Evolutionary conservation across 768 basidiomycete genomes (phyloP), one percentile per base, ranked within the genome.

Genomic region (Nidula microcarpa): DNA sequence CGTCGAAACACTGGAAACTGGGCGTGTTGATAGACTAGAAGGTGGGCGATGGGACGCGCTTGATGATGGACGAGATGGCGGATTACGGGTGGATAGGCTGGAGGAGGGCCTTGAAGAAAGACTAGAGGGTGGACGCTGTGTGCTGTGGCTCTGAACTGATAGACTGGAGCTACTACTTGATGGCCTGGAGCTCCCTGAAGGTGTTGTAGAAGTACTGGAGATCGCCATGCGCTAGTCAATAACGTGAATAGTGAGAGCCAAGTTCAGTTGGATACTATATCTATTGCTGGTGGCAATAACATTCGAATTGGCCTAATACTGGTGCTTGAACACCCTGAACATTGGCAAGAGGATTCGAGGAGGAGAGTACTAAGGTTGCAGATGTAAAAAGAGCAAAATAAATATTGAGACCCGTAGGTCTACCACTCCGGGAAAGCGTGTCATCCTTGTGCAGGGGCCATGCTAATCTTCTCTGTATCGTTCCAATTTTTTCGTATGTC

Each of bases 361-460:
- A 23, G 23, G 23, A 23, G 23, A 23, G 23, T 4, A 23, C 23
- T 23, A 23, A 1, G 23, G 23, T 23, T 23, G 23, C 4, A 23
- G 23, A 23, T 4, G 23, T 23, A 23, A 4, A 23, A 23, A 23
- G 4, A 23, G 23, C 23, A 23, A 23, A 4, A 76, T 76, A 77
- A 77, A 77, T 77, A 76, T 77, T 77, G 76, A 77, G 74, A 75
- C 64, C 75, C 75, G 72, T 76, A 76, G 74, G 65, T 78, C 77
- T 87, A 87, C 87, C 87, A 89, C 87, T 89, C 88, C 86, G 87
- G 86, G 81, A 88, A 89, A 91, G 89, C 89, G 91, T 95, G 94
- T 94, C 94, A 95, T 96, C 94, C 94, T 96, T 97, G 93, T 96
- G 94, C 94, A 96, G 94, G 94, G 94, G 93, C 94, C 91, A 96